A percentile compares a stretch with the other conserved stretches of the same genome.
These are phyloP conservation scores for Corylus heterophylla DNA, from an alignment of 306 rosid species.

Conservation along the genomic window DNA sequence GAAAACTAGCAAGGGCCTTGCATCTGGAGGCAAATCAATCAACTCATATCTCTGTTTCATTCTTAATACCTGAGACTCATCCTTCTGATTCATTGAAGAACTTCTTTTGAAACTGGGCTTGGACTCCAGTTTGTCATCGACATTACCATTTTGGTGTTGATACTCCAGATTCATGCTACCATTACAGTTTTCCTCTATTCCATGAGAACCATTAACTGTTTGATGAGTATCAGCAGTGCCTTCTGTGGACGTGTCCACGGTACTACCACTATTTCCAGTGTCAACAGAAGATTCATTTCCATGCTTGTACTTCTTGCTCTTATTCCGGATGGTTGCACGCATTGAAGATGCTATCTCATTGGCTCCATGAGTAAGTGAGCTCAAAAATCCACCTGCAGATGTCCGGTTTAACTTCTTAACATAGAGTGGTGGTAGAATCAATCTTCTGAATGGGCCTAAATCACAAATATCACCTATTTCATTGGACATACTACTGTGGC, in stretches of 20 bases:
- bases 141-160: conserved; percentile 61
- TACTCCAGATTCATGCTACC: conserved; percentile 46
- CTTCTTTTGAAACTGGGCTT: conserved; percentile 51
- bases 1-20: conserved; percentile 91
- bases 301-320: conserved; percentile 80
- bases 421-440: conserved; percentile 78
- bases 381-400: conserved; percentile 70
- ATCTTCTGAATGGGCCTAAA: conserved; percentile 83
- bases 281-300: conserved; percentile 56
- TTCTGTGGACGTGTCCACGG: conserved; percentile 65
- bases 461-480: conserved; percentile 95
- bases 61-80: conserved; percentile 53
- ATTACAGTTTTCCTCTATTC: conserved; percentile 52
- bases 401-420: conserved; percentile 66
- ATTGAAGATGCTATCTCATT: conserved; percentile 95
- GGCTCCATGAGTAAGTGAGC: conserved; percentile 95
- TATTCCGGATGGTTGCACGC: conserved; percentile 85
- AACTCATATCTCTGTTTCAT: conserved; percentile 73
- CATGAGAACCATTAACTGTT: conserved; percentile 60
- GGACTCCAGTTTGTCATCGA: conserved; percentile 51
- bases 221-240: conserved; percentile 63
- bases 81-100: conserved; percentile 67
- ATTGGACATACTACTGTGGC: conserved; percentile 73
- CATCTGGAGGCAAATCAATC: conserved; percentile 81
- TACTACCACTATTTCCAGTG: conserved; percentile 61